A percentile compares a stretch with the other conserved stretches of the same genome.
phyloP scores from a whole-genome alignment of 2,329 filamentous ascomycete species.

The Aspergillus transmontanensis region DNA sequence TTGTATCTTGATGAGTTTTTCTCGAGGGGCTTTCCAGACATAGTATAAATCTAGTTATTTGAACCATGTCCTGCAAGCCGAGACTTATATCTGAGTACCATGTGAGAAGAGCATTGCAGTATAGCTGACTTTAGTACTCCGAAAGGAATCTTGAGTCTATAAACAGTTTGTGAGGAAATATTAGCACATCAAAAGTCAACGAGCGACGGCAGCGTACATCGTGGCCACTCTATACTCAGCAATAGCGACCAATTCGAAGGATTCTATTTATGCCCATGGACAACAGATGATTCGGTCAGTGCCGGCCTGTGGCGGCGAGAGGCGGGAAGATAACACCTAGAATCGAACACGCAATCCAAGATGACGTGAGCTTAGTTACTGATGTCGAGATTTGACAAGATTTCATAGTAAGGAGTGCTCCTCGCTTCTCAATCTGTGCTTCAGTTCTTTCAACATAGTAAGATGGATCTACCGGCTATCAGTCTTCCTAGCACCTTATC shows the following conservation, averaged over 20 bases:
- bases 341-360: background rate
- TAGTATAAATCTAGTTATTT: background rate
- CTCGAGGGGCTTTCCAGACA: background rate
- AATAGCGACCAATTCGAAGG: background rate
- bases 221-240: background rate
- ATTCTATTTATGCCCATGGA: background rate
- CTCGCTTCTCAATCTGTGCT: background rate
- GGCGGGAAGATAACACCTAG: background rate
- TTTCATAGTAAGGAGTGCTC: background rate
- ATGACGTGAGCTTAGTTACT: background rate
- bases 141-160: background rate
- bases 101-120: background rate
- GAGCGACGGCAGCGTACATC: background rate
- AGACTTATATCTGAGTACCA: background rate
- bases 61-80: background rate
- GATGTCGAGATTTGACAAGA: background rate
- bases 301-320: background rate
- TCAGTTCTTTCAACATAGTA: background rate
- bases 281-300: background rate
- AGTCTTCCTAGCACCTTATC: background rate
- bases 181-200: background rate
- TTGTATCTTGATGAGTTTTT: no score
- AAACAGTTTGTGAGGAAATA: background rate
- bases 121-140: background rate
- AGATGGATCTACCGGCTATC: background rate